These are phyloP conservation scores for Aspergillus caelatus DNA, from an alignment of 2,329 filamentous ascomycete genomes.

Conservation along the genomic window DNA sequence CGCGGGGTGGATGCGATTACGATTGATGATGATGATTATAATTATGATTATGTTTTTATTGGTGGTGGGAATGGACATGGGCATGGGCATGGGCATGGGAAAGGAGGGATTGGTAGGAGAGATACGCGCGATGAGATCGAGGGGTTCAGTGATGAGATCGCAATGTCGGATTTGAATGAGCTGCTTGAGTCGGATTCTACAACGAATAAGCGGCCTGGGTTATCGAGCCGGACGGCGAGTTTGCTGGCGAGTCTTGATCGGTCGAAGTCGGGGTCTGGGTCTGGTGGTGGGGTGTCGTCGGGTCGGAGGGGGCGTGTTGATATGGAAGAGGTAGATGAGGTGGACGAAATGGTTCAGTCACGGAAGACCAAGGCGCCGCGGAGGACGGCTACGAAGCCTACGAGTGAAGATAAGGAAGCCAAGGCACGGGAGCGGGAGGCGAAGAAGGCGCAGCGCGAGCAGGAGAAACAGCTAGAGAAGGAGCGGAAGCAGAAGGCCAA, in stretches of 20 bases:
- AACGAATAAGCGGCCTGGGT: constrained; percentile 23
- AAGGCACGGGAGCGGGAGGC: constrained; percentile 58
- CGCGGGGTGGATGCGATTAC: constrained; percentile 33
- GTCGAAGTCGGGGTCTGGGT: constrained; percentile 10
- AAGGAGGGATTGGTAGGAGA: background rate
- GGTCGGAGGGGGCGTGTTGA: constrained; percentile 1
- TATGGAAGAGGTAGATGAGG: constrained; percentile 13
- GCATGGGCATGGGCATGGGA: background rate
- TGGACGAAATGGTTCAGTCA: constrained; percentile 49
- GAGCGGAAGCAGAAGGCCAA: constrained; percentile 47
- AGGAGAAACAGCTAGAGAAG: constrained; percentile 62
- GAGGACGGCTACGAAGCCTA: constrained; percentile 45
- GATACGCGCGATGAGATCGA: constrained; percentile 30
- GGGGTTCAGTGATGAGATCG: constrained; percentile 37
- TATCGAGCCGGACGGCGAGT: constrained; percentile 46
- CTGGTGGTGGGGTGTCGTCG: constrained; percentile 5
- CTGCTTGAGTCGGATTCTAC: constrained; percentile 22
- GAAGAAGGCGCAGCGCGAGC: constrained; percentile 51
- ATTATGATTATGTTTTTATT: constrained; percentile 10
- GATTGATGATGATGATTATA: constrained; percentile 39
- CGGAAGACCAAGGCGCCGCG: constrained; percentile 34
- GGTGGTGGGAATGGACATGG: too few relatives aligned
- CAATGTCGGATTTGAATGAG: constrained; percentile 29
- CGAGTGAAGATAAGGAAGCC: constrained; percentile 41
- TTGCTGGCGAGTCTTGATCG: constrained; percentile 39